Percentiles rank a stretch among this genome's conserved stretches.
These are phyloP conservation scores for Verticillium alfalfae DNA, from an alignment of 2,329 filamentous ascomycete species.

Conservation along the genomic window DNA sequence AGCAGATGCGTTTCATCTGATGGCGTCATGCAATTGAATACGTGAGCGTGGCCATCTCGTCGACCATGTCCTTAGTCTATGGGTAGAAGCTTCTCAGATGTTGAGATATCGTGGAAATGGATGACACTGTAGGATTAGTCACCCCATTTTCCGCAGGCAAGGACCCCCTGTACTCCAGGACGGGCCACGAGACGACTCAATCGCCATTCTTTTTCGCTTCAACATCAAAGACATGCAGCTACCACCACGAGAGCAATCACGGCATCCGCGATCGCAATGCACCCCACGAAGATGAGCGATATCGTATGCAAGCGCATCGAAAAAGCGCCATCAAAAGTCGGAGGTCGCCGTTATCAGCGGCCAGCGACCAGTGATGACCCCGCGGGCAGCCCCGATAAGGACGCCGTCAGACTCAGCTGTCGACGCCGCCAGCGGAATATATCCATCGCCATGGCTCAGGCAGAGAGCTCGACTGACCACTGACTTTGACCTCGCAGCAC, in stretches of 20 bases:
- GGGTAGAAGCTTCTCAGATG: not conserved
- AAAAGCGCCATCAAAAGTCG: not conserved
- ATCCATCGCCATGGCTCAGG: not conserved
- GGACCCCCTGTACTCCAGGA: not conserved
- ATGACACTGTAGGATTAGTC: not conserved
- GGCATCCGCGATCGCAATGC: not conserved
- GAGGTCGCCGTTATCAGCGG: conserved; percentile 12
- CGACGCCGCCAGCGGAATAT: not conserved
- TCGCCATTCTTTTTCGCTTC: not conserved
- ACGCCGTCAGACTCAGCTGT: not conserved
- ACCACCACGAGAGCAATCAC: not conserved
- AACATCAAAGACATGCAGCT: not conserved
- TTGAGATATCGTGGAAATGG: not conserved
- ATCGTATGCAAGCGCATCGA: not conserved
- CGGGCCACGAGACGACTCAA: too few relatives aligned
- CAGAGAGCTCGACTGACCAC: not conserved
- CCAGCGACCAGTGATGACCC: not conserved
- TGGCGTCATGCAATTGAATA: not conserved
- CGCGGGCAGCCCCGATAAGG: conserved; percentile 12
- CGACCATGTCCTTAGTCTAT: not conserved
- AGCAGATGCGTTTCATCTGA: not conserved
- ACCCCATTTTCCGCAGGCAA: not conserved
- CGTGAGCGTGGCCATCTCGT: not conserved
- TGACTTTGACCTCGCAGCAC: not conserved
- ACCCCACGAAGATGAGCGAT: not conserved